A percentile compares a stretch with the other conserved stretches of the same genome.
Evolutionary conservation across 2,329 filamentous ascomycete species (phyloP).

Genomic region (Fusarium continuum): DNA sequence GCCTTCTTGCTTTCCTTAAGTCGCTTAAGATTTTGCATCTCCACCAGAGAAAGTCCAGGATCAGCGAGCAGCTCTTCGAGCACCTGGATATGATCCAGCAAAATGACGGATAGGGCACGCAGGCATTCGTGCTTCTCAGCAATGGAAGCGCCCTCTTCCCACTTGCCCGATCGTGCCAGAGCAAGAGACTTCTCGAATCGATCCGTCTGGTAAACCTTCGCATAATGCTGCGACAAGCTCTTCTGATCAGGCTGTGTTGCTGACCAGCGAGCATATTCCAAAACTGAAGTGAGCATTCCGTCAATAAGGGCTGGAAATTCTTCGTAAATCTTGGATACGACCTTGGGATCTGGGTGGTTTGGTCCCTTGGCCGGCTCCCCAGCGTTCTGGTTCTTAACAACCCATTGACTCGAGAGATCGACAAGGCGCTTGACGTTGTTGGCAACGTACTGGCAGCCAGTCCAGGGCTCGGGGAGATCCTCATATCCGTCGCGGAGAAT

Average conservation of each 20-base stretch:
- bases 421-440: constrained; percentile 69
- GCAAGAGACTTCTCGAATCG: constrained; percentile 62
- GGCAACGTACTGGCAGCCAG: constrained; percentile 71
- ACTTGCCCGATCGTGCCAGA: constrained; percentile 64
- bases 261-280: constrained; percentile 63
- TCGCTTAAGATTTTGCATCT: constrained; percentile 45
- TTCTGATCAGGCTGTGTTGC: constrained; percentile 56
- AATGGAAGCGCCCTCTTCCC: constrained; percentile 66
- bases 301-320: constrained; percentile 63
- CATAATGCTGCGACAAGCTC: constrained; percentile 56
- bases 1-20: constrained; percentile 55
- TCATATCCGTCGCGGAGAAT: constrained; percentile 72
- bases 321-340: constrained; percentile 58
- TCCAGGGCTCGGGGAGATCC: constrained; percentile 84
- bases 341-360: constrained; percentile 49
- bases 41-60: constrained; percentile 42
- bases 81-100: constrained; percentile 62
- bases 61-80: constrained; percentile 45
- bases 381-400: constrained; percentile 55
- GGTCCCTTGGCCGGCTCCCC: constrained; percentile 46
- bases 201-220: constrained; percentile 59
- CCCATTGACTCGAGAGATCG: constrained; percentile 66
- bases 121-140: constrained; percentile 67
- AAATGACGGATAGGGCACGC: constrained; percentile 63
- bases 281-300: constrained; percentile 62